These are phyloP conservation scores for Amorphotheca resinae DNA, from an alignment of 495 filamentous ascomycete species.

Conservation along the genomic window DNA sequence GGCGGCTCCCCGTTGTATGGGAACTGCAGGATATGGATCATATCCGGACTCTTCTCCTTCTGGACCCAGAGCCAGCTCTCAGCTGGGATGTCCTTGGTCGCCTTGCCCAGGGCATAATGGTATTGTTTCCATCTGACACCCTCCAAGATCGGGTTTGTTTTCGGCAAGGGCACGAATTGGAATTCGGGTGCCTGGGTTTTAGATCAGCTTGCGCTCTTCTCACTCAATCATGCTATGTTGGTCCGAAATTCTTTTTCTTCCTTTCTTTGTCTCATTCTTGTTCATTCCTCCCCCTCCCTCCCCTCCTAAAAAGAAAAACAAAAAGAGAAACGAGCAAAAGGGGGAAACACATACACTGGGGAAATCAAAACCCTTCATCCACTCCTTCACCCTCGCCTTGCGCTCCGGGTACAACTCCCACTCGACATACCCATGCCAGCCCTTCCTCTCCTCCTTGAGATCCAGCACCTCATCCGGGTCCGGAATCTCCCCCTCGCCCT, in stretches of 20 bases:
- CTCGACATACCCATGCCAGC: constrained; percentile 49
- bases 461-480: too few species aligned
- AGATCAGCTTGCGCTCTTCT: too few species aligned
- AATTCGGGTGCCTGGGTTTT: constrained; percentile 50
- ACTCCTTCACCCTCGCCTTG: constrained; percentile 41
- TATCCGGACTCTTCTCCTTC: constrained; percentile 49
- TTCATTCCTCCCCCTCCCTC: too few species aligned
- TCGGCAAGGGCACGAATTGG: constrained; percentile 43
- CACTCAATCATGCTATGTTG: too few species aligned
- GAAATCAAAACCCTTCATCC: too few species aligned
- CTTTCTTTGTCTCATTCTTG: too few species aligned
- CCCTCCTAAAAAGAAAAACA: too few species aligned
- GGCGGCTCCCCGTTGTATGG: constrained; percentile 61
- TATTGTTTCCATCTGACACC: constrained; percentile 54
- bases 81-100: constrained; percentile 34
- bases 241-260: too few species aligned
- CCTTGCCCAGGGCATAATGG: constrained; percentile 46
- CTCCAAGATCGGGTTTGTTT: constrained; percentile 48
- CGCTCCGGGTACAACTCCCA: constrained; percentile 61
- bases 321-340: too few species aligned
- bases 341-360: too few species aligned
- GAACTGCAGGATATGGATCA: constrained; percentile 57
- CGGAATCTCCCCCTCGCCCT: too few species aligned
- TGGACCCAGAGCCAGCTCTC: constrained; percentile 46
- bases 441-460: too few species aligned